Evolutionary conservation across 371 early-diverging fungal species (phyloP).

Genomic region (Mucor racemosus): DNA sequence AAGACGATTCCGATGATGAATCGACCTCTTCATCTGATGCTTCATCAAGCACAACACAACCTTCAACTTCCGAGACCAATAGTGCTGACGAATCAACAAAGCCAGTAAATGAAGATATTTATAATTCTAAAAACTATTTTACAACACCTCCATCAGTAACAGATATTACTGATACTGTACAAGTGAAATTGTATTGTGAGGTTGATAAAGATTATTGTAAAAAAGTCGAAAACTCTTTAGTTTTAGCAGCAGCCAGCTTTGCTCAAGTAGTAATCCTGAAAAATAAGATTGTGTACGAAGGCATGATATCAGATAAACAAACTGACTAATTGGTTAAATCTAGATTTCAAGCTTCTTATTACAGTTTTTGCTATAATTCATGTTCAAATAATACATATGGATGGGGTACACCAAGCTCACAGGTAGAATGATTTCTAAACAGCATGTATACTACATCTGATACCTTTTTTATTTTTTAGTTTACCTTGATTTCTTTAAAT

Average conservation of each 20-base stretch:
- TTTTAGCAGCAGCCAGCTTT: constrained; percentile 25
- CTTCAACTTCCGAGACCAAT: not conserved
- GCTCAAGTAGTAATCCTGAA: constrained; percentile 32
- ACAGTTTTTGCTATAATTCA: constrained; percentile 34
- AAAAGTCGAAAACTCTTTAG: constrained; percentile 26
- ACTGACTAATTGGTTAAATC: too few relatives aligned
- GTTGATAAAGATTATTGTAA: constrained; percentile 23
- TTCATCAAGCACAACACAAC: not conserved
- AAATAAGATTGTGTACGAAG: constrained; percentile 29
- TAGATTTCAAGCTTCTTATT: constrained; percentile 37
- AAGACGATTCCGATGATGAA: not conserved
- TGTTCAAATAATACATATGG: constrained; percentile 40
- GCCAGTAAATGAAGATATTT: constrained; percentile 17
- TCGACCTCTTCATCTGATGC: not conserved
- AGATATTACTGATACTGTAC: constrained; percentile 16
- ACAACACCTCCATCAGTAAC: constrained; percentile 13
- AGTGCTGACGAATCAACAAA: constrained; percentile 12
- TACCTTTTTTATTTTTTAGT: constrained; percentile 11
- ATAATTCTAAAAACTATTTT: constrained; percentile 17
- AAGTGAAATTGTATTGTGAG: constrained; percentile 27
- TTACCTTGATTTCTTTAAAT: constrained; percentile 20
- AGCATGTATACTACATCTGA: not conserved
- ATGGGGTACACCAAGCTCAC: constrained; percentile 41
- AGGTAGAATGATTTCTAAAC: constrained; percentile 18
- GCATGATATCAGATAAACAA: too few relatives aligned